phyloP scores from a whole-genome alignment of 1,284 basidiomycete genomes.

The Marasmius oreades region DNA sequence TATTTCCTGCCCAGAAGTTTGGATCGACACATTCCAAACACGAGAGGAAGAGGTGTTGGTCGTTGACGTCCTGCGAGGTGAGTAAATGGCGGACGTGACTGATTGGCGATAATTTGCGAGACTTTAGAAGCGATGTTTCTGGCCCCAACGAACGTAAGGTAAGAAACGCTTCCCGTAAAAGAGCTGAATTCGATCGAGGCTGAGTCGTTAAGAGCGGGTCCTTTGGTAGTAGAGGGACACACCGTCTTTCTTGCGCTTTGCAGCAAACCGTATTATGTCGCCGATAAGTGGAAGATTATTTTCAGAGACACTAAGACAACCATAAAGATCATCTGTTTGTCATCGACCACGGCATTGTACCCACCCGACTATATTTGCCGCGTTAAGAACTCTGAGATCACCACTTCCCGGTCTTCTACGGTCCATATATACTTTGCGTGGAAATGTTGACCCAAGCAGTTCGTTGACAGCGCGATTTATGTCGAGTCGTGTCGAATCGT shows the following conservation, averaged over 20 bases:
- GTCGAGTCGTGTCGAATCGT: slow-evolving; percentile 4
- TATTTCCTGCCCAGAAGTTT: slow-evolving; percentile 62
- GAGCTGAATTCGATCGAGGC: slow-evolving; percentile 24
- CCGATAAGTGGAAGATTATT: slow-evolving; percentile 33
- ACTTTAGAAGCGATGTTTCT: slow-evolving; percentile 21
- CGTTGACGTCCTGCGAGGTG: slow-evolving; percentile 51
- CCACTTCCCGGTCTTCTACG: slow-evolving; percentile 14
- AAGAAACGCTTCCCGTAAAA: slow-evolving; percentile 49
- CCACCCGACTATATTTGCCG: slow-evolving; percentile 22
- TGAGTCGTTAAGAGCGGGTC: slow-evolving; percentile 6
- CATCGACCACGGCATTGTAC: slow-evolving; percentile 11
- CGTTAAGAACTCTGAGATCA: slow-evolving; percentile 21
- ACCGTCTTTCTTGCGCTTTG: slow-evolving; percentile 32
- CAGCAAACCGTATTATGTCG: slow-evolving; percentile 36
- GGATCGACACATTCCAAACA: slow-evolving; percentile 59
- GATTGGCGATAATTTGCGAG: slow-evolving; percentile 36
- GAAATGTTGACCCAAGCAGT: slow-evolving; percentile 17
- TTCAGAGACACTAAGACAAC: slow-evolving; percentile 20
- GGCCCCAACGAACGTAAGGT: slow-evolving; percentile 30
- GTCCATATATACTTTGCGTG: slow-evolving; percentile 8
- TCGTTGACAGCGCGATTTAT: slow-evolving; percentile 14
- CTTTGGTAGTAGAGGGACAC: slow-evolving; percentile 8
- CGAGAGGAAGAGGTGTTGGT: slow-evolving; percentile 59
- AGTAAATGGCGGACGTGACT: slow-evolving; percentile 53
- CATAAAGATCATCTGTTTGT: slow-evolving; percentile 14